Evolutionary conservation across 2,329 filamentous ascomycete species (phyloP).

Genomic region (Colletotrichum costaricense): DNA sequence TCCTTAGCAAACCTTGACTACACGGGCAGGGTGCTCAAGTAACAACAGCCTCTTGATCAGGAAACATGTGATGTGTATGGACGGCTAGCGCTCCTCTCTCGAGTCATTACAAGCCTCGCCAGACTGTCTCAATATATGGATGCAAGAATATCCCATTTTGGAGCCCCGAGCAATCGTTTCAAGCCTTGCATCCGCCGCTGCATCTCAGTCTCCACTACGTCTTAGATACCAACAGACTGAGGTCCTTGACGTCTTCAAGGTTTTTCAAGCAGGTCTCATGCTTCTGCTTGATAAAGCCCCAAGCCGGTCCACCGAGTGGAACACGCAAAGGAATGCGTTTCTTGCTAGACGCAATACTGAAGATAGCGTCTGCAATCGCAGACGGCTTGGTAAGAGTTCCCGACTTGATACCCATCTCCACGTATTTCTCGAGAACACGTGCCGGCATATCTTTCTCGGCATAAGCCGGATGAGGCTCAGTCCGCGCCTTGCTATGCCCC

Average conservation of each 20-base stretch:
- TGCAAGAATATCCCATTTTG: no score
- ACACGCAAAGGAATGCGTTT: constrained; percentile 52
- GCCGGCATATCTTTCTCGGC: constrained; percentile 45
- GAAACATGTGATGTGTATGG: no score
- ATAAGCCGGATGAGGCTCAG: constrained; percentile 52
- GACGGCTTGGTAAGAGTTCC: constrained; percentile 43
- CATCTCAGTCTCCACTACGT: background rate
- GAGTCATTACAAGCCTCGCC: no score
- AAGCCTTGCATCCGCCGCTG: no score
- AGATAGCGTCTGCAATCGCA: constrained; percentile 50
- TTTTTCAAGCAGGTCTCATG: constrained; percentile 43
- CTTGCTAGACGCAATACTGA: constrained; percentile 46
- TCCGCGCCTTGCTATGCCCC: constrained; percentile 31
- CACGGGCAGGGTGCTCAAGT: no score
- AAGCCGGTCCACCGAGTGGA: constrained; percentile 53
- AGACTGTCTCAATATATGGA: no score
- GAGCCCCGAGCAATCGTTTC: no score
- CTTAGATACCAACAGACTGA: constrained; percentile 39
- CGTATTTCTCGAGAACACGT: constrained; percentile 40
- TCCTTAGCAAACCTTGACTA: no score
- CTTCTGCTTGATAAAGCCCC: constrained; percentile 46
- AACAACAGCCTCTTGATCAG: no score
- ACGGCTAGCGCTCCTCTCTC: no score
- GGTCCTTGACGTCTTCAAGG: constrained; percentile 48
- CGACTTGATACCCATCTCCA: constrained; percentile 19